A percentile compares a stretch with the other conserved stretches of the same genome.
Conservation (phyloP, 2,329 filamentous ascomycete species). For the Phialophora verrucosa region DNA sequence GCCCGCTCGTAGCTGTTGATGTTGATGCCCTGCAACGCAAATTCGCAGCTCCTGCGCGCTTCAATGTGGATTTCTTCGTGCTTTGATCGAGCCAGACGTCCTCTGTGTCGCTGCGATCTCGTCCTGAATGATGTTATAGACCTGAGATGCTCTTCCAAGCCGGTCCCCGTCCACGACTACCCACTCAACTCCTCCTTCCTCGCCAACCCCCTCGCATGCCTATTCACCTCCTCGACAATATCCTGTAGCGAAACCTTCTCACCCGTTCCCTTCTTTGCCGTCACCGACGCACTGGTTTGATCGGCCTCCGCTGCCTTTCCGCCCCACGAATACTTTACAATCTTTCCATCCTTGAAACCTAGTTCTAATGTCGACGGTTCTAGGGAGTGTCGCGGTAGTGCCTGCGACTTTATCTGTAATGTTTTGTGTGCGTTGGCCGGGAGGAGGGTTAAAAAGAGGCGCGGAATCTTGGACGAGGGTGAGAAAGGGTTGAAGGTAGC, state of each 20-base stretch:
- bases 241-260: constrained; percentile 81
- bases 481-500: constrained; percentile 94
- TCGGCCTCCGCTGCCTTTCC: constrained; percentile 15
- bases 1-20: not conserved
- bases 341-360: constrained; percentile 96
- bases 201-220: constrained; percentile 81
- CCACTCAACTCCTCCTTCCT: constrained; percentile 78
- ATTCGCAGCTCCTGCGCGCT: not conserved
- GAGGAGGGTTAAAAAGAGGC: constrained; percentile 84
- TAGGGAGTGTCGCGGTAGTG: constrained; percentile 69
- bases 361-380: constrained; percentile 73
- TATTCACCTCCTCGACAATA: constrained; percentile 84
- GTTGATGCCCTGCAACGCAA: not conserved
- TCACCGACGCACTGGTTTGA: constrained; percentile 40
- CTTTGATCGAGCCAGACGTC: not conserved
- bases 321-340: constrained; percentile 67
- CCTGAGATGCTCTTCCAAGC: not conserved
- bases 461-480: constrained; percentile 75
- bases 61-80: not conserved
- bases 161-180: constrained; percentile 34
- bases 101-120: not conserved
- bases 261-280: constrained; percentile 74
- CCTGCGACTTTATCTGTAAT: constrained; percentile 77
- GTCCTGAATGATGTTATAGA: not conserved
- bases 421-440: constrained; percentile 76